Evolutionary conservation across 768 basidiomycete genomes (phyloP).

Genomic region (Mycena latifolia): DNA sequence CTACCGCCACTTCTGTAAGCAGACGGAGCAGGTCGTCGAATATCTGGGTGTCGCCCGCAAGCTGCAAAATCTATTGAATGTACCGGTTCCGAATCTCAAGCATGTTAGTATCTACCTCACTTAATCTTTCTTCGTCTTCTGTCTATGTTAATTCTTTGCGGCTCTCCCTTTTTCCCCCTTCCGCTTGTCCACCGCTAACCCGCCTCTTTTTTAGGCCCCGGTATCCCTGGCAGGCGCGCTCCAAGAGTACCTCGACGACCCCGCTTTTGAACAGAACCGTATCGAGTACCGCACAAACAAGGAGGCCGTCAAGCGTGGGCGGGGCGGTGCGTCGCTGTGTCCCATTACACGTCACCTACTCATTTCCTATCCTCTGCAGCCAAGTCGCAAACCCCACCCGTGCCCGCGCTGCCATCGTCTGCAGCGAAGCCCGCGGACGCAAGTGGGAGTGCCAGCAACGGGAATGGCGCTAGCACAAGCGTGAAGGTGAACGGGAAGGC

Average conservation of each 20-base stretch:
- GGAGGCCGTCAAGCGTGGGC: slow-evolving; percentile 64
- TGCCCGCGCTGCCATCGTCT: slow-evolving; percentile 34
- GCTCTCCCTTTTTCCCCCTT: background rate
- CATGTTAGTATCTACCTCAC: slow-evolving; percentile 65
- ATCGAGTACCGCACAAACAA: slow-evolving; percentile 92
- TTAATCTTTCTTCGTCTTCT: background rate
- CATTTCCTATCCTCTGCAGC: background rate
- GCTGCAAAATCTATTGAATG: slow-evolving; percentile 92
- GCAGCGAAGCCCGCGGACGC: slow-evolving; percentile 16
- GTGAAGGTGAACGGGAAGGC: slow-evolving; percentile 34
- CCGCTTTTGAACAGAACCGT: slow-evolving; percentile 96
- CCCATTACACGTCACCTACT: background rate
- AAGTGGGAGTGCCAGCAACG: slow-evolving; percentile 17
- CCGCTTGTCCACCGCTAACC: background rate
- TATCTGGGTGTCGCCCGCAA: slow-evolving; percentile 94
- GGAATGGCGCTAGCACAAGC: background rate
- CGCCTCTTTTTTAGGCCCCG: slow-evolving; percentile 79
- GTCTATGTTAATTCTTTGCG: background rate
- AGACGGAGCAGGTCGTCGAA: slow-evolving; percentile 94
- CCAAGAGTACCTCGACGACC: slow-evolving; percentile 96
- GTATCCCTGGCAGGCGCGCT: slow-evolving; percentile 93
- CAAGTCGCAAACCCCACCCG: slow-evolving; percentile 31
- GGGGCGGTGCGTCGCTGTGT: slow-evolving; percentile 28
- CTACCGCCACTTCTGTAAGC: slow-evolving; percentile 94
- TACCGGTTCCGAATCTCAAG: slow-evolving; percentile 93